These are phyloP conservation scores for Craspedostauros australis DNA, from an alignment of 108 stramenopile species.

Conservation along the genomic window DNA sequence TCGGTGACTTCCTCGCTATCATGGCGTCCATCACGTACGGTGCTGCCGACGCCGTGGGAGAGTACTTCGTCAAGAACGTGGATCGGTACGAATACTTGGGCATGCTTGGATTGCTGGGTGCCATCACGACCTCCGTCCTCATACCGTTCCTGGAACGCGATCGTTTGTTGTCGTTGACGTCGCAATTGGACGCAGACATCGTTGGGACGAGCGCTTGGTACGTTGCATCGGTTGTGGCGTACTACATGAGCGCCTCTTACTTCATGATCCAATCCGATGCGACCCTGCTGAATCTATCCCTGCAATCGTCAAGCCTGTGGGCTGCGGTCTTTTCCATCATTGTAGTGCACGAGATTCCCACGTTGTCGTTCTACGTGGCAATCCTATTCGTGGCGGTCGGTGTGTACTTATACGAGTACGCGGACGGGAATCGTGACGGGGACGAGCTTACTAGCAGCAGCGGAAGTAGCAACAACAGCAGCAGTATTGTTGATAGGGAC, in stretches of 20 bases:
- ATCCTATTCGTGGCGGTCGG: slow-evolving; percentile 69
- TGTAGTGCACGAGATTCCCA: slow-evolving; percentile 29
- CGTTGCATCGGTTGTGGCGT: slow-evolving; percentile 23
- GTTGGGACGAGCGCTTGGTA: slow-evolving; percentile 37
- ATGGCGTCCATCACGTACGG: slow-evolving; percentile 43
- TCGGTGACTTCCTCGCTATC: slow-evolving; percentile 58
- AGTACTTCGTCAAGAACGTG: slow-evolving; percentile 50
- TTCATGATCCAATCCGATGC: slow-evolving; percentile 65
- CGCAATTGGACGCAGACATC: slow-evolving; percentile 1
- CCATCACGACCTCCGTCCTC: slow-evolving; percentile 34
- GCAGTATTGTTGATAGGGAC: too few species aligned
- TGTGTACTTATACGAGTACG: slow-evolving; percentile 85
- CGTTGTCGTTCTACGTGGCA: slow-evolving; percentile 74
- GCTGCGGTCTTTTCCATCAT: slow-evolving; percentile 55
- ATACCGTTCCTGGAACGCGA: slow-evolving; percentile 33
- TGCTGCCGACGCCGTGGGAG: slow-evolving; percentile 55
- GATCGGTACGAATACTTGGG: slow-evolving; percentile 68
- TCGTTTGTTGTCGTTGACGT: slow-evolving; percentile 7
- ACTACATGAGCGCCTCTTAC: slow-evolving; percentile 43
- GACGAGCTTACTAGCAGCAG: neutral
- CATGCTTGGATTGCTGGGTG: slow-evolving; percentile 70
- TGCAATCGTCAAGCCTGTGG: slow-evolving; percentile 65
- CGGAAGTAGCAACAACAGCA: too few species aligned
- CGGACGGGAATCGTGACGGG: too few species aligned
- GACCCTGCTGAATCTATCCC: slow-evolving; percentile 60